Base-by-base conservation (phyloP, 345 rosid genomes). In the Eucalyptus regnans region DNA sequence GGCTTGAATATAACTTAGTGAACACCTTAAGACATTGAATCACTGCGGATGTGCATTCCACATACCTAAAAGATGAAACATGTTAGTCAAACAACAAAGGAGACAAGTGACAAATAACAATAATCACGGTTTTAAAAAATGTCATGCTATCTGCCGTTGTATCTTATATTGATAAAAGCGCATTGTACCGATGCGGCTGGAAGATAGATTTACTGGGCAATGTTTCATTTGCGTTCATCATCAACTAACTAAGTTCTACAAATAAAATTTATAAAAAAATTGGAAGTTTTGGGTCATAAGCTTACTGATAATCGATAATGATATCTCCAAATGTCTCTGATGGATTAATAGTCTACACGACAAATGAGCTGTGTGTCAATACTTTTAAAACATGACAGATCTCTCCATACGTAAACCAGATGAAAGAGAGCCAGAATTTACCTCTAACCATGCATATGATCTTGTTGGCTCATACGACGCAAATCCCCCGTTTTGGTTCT, bases 21-120 rank as follows among this genome's bases (percentile, higher is more conserved):
- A 95, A 95, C 49, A 91, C 51, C 88, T 66, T 88, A 4, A 96
- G 94, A 8, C 93, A 94, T 90, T 95, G 96, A 89, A 95, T 95
- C 88, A 93, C 99, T 33, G 98, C 93, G 22, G 97, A 96, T 3
- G 96, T 96, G 94, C 98, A 96, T 71, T 96, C 98, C 87, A 95
- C 97, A n/a, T 95, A 95, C 91, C 98, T 95, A 44, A 31, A 23
- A 50, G 15, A 49, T n/a, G 43, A n/a, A 49, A 27, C 33, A 9
- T 4, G 41, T 46, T 43, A 51, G 76, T 60, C 62, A 50, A 49
- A 23, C 76, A 71, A 44, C 43, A 33, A 88, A 58, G 52, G 9
- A 68, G 80, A 68, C 44, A 68, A 33, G 25, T 68, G 41, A n/a
- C 18, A n/a, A 68, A 17, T 68, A 68, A 17, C 23, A 17, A 31